Evolutionary conservation across 106 monocot genomes (phyloP).

Genomic region (Chionographis japonica): DNA sequence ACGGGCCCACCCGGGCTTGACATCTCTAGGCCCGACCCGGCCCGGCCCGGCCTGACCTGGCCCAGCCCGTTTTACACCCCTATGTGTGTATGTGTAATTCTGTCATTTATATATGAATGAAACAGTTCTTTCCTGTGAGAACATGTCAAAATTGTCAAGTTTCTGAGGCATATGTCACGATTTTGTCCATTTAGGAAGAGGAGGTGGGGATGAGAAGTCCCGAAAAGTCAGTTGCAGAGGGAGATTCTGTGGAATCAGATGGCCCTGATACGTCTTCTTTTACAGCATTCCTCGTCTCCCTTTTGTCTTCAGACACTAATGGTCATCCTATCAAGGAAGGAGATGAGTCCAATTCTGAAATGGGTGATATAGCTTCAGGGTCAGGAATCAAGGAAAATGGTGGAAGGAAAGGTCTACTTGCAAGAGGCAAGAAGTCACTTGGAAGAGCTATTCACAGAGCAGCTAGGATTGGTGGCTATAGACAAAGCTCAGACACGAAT

Average conservation of each 20-base stretch:
- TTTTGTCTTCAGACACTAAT: conserved; percentile 65
- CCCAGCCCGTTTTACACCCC: no score
- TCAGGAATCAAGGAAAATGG: conserved; percentile 39
- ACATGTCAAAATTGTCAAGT: no score
- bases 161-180: background rate
- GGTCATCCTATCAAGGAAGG: conserved; percentile 29
- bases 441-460: conserved; percentile 68
- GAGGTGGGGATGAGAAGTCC: conserved; percentile 22
- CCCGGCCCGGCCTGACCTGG: no score
- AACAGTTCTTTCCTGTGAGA: no score
- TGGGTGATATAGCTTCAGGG: conserved; percentile 27
- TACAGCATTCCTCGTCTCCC: conserved; percentile 75
- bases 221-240: conserved; percentile 31
- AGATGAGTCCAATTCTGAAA: conserved; percentile 30
- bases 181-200: conserved; percentile 28
- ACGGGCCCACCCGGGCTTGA: no score
- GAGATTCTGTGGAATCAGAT: conserved; percentile 31
- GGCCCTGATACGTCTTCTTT: conserved; percentile 97
- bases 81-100: no score
- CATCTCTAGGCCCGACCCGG: no score
- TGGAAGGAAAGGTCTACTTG: conserved; percentile 57
- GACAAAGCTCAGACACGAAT: conserved; percentile 49
- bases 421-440: conserved; percentile 72
- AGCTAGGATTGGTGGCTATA: conserved; percentile 51
- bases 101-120: no score